phyloP scores from a whole-genome alignment of 2,329 filamentous ascomycete genomes.

The Arthrobotrys musiformis region DNA sequence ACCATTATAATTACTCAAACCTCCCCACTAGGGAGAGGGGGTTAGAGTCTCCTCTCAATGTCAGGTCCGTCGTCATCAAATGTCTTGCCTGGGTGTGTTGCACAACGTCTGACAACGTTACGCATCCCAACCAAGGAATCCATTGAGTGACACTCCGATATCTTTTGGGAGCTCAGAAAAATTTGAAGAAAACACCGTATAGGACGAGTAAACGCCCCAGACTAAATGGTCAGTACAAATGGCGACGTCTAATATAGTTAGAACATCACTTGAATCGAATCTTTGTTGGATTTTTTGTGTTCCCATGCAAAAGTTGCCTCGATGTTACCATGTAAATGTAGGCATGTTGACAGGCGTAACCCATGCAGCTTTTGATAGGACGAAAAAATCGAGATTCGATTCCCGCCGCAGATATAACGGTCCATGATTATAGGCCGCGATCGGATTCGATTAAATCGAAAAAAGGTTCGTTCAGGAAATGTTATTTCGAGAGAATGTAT shows the following conservation, averaged over 20 bases:
- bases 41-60: neutral
- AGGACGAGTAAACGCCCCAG: neutral
- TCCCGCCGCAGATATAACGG: neutral
- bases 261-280: no score
- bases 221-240: no score
- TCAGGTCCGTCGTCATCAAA: neutral
- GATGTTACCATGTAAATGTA: no score
- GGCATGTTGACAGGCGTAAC: conserved; percentile 1
- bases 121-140: neutral
- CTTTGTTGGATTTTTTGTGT: conserved; percentile 10
- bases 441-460: neutral
- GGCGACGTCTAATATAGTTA: neutral
- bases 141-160: neutral
- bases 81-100: neutral
- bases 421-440: neutral
- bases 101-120: neutral
- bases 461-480: no score
- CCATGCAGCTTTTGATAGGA: neutral
- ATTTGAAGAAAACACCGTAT: neutral
- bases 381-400: conserved; percentile 2
- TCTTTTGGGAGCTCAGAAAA: neutral
- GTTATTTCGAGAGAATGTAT: neutral
- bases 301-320: neutral
- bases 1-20: no score
- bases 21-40: no score